phyloP scores from a whole-genome alignment of 2,329 filamentous ascomycete species.

The Kalaharituber pfeilii region DNA sequence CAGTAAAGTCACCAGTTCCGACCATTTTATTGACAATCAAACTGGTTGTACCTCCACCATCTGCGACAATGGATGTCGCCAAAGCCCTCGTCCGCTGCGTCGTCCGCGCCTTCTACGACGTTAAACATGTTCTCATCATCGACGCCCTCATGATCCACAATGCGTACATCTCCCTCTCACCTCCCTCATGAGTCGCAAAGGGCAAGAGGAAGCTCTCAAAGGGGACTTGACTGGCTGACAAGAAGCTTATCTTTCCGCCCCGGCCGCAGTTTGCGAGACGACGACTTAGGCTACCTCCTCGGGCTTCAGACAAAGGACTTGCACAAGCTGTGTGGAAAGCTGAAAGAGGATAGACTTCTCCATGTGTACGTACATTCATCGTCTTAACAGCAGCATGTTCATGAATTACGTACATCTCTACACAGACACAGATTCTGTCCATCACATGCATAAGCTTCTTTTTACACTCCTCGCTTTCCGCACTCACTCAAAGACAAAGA shows the following conservation, averaged over 20 bases:
- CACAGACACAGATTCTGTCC: too few species aligned
- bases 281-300: slow-evolving; percentile 73
- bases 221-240: too few species aligned
- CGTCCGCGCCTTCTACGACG: slow-evolving; percentile 71
- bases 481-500: too few species aligned
- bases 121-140: slow-evolving; percentile 63
- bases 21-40: too few species aligned
- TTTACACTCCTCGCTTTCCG: too few species aligned
- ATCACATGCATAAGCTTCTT: too few species aligned
- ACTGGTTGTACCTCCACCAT: too few species aligned
- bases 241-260: slow-evolving; percentile 19
- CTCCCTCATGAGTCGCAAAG: background rate
- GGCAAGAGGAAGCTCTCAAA: too few species aligned
- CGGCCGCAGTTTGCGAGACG: slow-evolving; percentile 47
- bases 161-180: slow-evolving; percentile 34
- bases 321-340: slow-evolving; percentile 68
- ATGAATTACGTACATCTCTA: background rate
- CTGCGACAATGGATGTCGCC: slow-evolving; percentile 46
- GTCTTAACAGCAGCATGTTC: background rate
- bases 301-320: slow-evolving; percentile 83
- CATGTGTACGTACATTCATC: slow-evolving; percentile 43
- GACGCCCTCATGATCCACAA: slow-evolving; percentile 63
- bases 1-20: too few species aligned
- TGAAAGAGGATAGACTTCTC: slow-evolving; percentile 74
- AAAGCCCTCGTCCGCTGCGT: slow-evolving; percentile 73